Conservation (phyloP, 2,329 filamentous ascomycete species). For the Calonectria multiphialidica region DNA sequence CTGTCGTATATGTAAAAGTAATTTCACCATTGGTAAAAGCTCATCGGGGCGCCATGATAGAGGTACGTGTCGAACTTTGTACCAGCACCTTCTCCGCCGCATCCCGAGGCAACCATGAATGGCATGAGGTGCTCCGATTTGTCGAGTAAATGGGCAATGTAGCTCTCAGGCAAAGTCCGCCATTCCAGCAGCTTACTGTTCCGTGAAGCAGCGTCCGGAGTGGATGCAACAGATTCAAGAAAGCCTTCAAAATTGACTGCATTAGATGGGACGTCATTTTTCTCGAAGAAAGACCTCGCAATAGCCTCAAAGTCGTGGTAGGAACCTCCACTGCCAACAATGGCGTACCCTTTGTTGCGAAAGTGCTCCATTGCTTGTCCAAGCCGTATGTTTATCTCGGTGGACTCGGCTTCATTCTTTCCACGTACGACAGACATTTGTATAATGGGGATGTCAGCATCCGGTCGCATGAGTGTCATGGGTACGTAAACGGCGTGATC, state of each 20-base stretch:
- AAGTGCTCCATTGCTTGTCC: neutral
- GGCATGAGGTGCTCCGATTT: neutral
- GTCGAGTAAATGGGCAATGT: neutral
- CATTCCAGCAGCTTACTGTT: neutral
- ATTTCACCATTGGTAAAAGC: neutral
- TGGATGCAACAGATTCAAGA: neutral
- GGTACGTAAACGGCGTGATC: neutral
- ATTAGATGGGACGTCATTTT: neutral
- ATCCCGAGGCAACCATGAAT: neutral
- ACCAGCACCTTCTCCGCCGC: neutral
- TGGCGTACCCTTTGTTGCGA: neutral
- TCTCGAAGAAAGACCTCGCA: neutral
- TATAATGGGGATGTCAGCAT: neutral
- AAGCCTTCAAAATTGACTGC: neutral
- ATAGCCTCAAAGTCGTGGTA: neutral
- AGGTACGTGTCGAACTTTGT: neutral
- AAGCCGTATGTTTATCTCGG: neutral
- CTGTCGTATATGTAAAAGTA: too few relatives aligned
- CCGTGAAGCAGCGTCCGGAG: neutral
- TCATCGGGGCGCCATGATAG: neutral
- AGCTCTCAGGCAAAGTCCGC: neutral
- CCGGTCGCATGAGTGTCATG: neutral
- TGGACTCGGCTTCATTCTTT: neutral
- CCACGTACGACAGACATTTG: neutral
- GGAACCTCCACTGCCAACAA: neutral